Evolutionary conservation across 805 yeast genomes (phyloP).

Genomic region (Schizosaccharomyces lindneri): DNA sequence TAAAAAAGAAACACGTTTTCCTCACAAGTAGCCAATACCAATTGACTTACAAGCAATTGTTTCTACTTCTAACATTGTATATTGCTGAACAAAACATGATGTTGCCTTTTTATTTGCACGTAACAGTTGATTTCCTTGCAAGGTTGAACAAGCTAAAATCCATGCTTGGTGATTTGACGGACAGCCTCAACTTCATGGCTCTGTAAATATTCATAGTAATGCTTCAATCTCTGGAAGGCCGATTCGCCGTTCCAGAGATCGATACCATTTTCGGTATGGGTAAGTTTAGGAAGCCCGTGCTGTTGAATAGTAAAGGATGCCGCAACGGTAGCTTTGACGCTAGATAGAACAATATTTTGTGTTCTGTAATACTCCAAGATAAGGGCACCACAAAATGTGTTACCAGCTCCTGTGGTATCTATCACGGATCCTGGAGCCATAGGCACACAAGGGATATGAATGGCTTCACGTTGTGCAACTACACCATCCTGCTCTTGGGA

Average conservation of each 20-base stretch:
- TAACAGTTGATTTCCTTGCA: too few relatives aligned
- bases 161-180: background rate
- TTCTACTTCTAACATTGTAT: too few relatives aligned
- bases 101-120: too few relatives aligned
- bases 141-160: background rate
- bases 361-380: constrained; percentile 27
- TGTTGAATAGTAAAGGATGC: constrained; percentile 68
- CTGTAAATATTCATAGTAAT: background rate
- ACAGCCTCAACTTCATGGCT: background rate
- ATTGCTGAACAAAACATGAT: too few relatives aligned
- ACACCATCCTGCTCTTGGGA: background rate
- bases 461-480: constrained; percentile 9
- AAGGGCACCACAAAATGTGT: constrained; percentile 65
- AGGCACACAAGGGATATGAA: constrained; percentile 59
- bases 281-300: constrained; percentile 36
- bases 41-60: too few relatives aligned
- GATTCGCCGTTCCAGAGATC: background rate
- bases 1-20: too few relatives aligned
- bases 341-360: constrained; percentile 20
- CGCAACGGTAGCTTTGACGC: constrained; percentile 46
- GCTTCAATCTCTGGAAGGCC: background rate
- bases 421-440: constrained; percentile 22
- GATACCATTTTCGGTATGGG: background rate
- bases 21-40: too few relatives aligned
- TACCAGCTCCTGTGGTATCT: constrained; percentile 93